Conservation (phyloP, 345 rosid species). For the Rhodamnia rubescens region DNA sequence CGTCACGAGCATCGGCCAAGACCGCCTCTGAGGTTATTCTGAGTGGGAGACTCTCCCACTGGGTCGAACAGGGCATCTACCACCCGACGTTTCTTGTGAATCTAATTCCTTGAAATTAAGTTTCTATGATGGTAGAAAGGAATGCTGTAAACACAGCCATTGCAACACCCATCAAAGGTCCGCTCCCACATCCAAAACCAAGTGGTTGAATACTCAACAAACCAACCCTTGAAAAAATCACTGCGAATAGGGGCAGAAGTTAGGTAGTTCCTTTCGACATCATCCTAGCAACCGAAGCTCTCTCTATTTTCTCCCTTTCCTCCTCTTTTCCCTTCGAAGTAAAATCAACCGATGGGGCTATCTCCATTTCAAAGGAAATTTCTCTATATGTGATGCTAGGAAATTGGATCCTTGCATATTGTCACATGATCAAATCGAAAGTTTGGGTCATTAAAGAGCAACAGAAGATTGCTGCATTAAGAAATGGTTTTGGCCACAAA, state of each 20-base stretch:
- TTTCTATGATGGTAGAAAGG: background rate
- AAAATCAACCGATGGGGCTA: background rate
- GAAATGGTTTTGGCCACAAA: background rate
- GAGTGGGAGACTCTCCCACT: background rate
- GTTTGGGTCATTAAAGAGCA: background rate
- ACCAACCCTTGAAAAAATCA: background rate
- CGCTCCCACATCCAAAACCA: background rate
- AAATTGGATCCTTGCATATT: background rate
- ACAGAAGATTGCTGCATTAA: background rate
- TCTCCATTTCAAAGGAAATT: background rate
- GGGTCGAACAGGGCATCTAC: background rate
- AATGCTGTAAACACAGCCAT: background rate
- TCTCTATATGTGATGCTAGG: background rate
- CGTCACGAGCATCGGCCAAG: background rate
- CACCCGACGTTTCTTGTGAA: background rate
- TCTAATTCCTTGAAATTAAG: background rate
- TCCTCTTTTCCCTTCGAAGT: background rate
- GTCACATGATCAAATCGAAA: background rate
- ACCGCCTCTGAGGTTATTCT: background rate
- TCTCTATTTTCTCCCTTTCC: background rate
- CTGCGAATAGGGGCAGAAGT: background rate
- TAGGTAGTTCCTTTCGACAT: background rate
- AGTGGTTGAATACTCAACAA: background rate
- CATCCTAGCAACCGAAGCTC: background rate
- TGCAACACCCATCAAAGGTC: background rate